Evolutionary conservation across 2,329 filamentous ascomycete species (phyloP), one percentile per base, ranked within the genome.

Genomic region (Gliomastix tumulicola): DNA sequence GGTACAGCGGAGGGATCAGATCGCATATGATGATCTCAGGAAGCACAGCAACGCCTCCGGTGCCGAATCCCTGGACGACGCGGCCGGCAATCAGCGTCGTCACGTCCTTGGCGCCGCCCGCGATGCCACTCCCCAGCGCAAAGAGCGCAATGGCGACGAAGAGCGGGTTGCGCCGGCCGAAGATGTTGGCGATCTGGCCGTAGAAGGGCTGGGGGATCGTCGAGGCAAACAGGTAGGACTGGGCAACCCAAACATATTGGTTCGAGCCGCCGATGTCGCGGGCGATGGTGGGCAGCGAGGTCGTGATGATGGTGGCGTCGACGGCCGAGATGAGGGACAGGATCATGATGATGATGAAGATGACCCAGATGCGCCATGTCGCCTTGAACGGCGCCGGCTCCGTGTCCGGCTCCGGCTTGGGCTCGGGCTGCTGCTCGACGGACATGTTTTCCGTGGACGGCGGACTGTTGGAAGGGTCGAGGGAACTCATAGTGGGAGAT

Each of bases 331-430:
- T 54, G 43, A 85, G 44, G 1, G 83, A 85, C 4, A 87, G 63
- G 3, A 78, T 69, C 22, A 90, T 52, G 8, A 82, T 82, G 43
- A 76, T 76, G 1, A 88, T 57, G 50, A 86, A 87, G 34, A 88
- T 77, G 34, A 86, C 86, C 2, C 79, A 84, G 20, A 83, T 63
- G 23, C 89, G 73, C 0, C 86, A 82, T 0, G 72, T 69, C 3
- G 76, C 77, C 50, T 90, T 88, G 65, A 89, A 90, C 44, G 84
- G n/a, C n/a, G n/a, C n/a, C n/a, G n/a, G n/a, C n/a, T n/a, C n/a
- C n/a, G n/a, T n/a, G n/a, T n/a, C n/a, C n/a, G n/a, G n/a, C n/a
- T n/a, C n/a, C n/a, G n/a, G n/a, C n/a, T n/a, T n/a, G n/a, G n/a
- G n/a, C n/a, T n/a, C n/a, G n/a, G n/a, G n/a, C n/a, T n/a, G n/a